Evolutionary conservation across 495 filamentous ascomycete species (phyloP), one percentile per base, ranked within the genome.

Genomic region (Monascus purpureus): DNA sequence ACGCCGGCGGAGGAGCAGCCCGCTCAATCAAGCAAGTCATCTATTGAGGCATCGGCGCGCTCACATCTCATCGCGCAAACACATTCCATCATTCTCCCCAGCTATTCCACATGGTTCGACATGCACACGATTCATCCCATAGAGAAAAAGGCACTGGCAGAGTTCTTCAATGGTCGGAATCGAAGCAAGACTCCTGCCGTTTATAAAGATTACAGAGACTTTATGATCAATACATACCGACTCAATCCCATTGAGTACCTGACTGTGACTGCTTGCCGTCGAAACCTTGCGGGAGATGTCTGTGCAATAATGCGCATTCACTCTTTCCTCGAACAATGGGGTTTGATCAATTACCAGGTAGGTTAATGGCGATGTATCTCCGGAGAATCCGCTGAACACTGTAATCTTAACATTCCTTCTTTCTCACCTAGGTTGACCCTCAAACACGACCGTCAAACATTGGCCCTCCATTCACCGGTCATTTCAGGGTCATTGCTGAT

Each of bases 291-390:
- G 6, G 90, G 90, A 38, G 90, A 97, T 58, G 90, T 97, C 32
- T 96, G 90, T 54, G 90, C 92, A 9, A 96, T 97, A 41, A 95
- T 96, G 90, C 76, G 90, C 33, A 84, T 97, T 15, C 90, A 97
- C 57, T 82, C 84, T 4, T 96, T 96, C 61, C 69, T 97, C n/a
- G 90, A 97, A 59, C 87, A 95, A 51, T 97, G 90, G 90, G 90
- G 90, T 8, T 59, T 97, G 49, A 96, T 97, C 42, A 97, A 97
- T 54, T 97, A 96, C 50, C 90, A 97, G 61, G 90, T 93, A 62
- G 39, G 42, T n/a, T 33, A 30, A 13, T 28, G 5, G 25, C 25
- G 4, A 13, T 3, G n/a, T 9, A 9, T 16, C 5, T 17, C 13
- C 4, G 15, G 6, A 18, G 15, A 7, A 25, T 25, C 22, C n/a